Evolutionary conservation across 73 alveolate species (phyloP), one percentile per base, ranked within the genome.

Genomic region (Paraurostyla sp.): DNA sequence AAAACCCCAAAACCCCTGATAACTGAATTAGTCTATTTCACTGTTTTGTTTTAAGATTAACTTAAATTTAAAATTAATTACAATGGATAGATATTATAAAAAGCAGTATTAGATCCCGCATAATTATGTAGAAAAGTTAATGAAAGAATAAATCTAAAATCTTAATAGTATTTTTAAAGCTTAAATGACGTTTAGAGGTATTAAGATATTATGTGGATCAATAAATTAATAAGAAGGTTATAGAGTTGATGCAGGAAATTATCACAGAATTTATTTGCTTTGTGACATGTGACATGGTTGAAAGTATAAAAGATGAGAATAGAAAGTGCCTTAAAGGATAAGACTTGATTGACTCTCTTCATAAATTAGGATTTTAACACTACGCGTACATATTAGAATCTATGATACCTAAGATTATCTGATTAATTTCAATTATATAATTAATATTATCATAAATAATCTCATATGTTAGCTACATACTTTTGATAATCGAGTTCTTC

Each of bases 201-300:
- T n/a, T n/a, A n/a, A n/a, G n/a, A n/a, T n/a, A n/a, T n/a, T n/a
- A n/a, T n/a, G n/a, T n/a, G n/a, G n/a, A n/a, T n/a, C n/a, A n/a
- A n/a, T n/a, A n/a, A n/a, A n/a, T n/a, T n/a, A n/a, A n/a, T n/a
- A n/a, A n/a, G n/a, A 23, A 20, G 29, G 7, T 54, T 54, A 32
- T 23, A 15, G 71, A 54, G 29, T 7, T 18, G 25, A 54, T 71
- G 85, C 68, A 71, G 27, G 85, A 33, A n/a, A 20, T 42, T 22
- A 22, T 71, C 36, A 71, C 85, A 25, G 85, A 71, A 38, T 71
- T 71, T 42, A 42, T 71, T 40, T 71, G 85, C 65, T 71, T 71
- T 42, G 85, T 71, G 48, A 71, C 85, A 4, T 3, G 41, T 42
- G 85, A 71, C 40, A 40, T 42, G 46, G 33, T 73, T 35, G 60